A percentile compares a stretch with the other conserved stretches of the same genome.
Evolutionary conservation across 2,329 filamentous ascomycete genomes (phyloP).

Genomic region (Fusarium avenaceum): DNA sequence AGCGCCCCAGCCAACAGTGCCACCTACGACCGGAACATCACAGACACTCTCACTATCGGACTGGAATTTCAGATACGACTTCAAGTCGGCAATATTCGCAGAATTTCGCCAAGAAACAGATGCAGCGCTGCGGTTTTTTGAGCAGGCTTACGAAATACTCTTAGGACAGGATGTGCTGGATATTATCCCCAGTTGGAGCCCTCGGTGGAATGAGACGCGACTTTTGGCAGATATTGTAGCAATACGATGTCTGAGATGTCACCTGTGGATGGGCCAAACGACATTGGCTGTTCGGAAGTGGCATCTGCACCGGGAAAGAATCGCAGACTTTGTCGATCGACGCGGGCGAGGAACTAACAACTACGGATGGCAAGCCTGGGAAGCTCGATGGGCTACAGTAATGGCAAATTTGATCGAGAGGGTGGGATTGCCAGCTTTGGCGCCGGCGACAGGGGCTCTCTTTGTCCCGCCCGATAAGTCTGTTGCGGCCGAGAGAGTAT

Average conservation of each 20-base stretch:
- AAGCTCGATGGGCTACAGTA: conserved; percentile 76
- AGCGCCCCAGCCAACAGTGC: conserved; percentile 83
- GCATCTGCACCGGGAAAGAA: conserved; percentile 80
- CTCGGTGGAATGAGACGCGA: conserved; percentile 94
- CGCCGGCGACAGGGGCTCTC: conserved; percentile 58
- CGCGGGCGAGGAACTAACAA: conserved; percentile 87
- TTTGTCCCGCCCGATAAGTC: conserved; percentile 71
- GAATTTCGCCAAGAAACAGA: conserved; percentile 96
- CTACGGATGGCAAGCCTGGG: conserved; percentile 96
- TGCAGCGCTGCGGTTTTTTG: conserved; percentile 85
- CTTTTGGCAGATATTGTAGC: conserved; percentile 84
- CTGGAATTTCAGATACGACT: conserved; percentile 95
- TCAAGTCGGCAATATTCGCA: conserved; percentile 90
- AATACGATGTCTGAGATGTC: conserved; percentile 83
- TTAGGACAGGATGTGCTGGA: conserved; percentile 88
- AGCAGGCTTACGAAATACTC: conserved; percentile 86
- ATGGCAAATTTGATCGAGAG: conserved; percentile 73
- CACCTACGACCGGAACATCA: conserved; percentile 85
- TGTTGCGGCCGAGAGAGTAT: conserved; percentile 68
- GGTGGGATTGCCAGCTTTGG: conserved; percentile 65
- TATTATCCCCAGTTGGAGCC: conserved; percentile 88
- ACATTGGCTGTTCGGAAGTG: conserved; percentile 84
- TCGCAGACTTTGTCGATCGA: conserved; percentile 82
- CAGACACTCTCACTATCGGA: conserved; percentile 86
- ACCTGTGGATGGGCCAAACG: conserved; percentile 84